These are phyloP conservation scores for Lathyrus sativus DNA, from an alignment of 306 rosid species.

Conservation along the genomic window DNA sequence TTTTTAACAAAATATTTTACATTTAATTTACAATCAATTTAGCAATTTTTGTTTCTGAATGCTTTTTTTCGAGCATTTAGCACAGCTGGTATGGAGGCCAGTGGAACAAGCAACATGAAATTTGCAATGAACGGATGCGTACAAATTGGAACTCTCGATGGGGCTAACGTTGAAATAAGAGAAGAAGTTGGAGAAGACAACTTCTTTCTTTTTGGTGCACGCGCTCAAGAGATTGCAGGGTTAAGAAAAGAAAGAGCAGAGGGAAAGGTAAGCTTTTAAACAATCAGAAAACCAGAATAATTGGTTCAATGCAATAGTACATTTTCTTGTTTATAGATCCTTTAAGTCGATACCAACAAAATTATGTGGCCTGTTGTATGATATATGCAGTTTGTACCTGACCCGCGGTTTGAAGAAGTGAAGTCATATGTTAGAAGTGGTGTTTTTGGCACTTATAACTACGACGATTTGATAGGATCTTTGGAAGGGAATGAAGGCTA, in stretches of 20 bases:
- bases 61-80: slow-evolving; percentile 38
- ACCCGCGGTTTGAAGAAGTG: slow-evolving; percentile 86
- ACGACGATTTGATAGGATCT: slow-evolving; percentile 74
- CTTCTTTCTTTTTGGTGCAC: slow-evolving; percentile 87
- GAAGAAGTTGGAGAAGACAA: slow-evolving; percentile 93
- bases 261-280: slow-evolving; percentile 59
- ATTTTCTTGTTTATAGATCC: background rate
- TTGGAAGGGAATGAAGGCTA: slow-evolving; percentile 94
- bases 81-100: slow-evolving; percentile 99
- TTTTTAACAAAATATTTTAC: background rate
- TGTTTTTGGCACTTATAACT: slow-evolving; percentile 68
- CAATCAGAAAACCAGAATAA: slow-evolving; percentile 3
- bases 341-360: background rate
- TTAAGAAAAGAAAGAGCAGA: slow-evolving; percentile 84
- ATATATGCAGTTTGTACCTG: slow-evolving; percentile 69
- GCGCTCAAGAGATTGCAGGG: slow-evolving; percentile 78
- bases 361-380: slow-evolving; percentile 11
- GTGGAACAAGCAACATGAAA: slow-evolving; percentile 99
- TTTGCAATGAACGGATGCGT: slow-evolving; percentile 95
- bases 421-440: slow-evolving; percentile 85
- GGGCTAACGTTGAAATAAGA: slow-evolving; percentile 94
- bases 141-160: slow-evolving; percentile 89
- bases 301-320: slow-evolving; percentile 7
- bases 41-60: slow-evolving; percentile 5
- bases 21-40: slow-evolving; percentile 5